Conservation (phyloP, 345 rosid species). For the Cardamine chenopodiifolia region DNA sequence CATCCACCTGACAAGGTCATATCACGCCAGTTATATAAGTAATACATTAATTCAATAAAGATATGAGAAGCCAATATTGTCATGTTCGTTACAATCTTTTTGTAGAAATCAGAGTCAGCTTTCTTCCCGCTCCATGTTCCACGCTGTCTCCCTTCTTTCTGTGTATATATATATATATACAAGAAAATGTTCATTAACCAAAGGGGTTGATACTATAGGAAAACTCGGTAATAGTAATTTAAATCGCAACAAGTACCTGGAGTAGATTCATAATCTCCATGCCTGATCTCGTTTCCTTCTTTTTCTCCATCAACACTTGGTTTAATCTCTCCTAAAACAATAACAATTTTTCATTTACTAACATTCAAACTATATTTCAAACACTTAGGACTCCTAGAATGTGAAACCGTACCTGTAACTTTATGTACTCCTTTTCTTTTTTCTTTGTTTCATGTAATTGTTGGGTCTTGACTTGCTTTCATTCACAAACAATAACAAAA, state of each 20-base stretch:
- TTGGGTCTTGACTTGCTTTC: conserved; percentile 95
- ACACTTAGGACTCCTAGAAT: neutral
- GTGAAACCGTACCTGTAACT: conserved; percentile 69
- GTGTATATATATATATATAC: conserved; percentile 33
- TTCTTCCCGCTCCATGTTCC: conserved; percentile 99
- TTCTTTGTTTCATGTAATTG: conserved; percentile 98
- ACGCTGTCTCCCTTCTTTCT: conserved; percentile 99
- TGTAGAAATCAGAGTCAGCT: conserved; percentile 88
- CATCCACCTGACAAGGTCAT: conserved; percentile 72
- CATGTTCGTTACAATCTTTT: conserved; percentile 70
- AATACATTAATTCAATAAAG: neutral
- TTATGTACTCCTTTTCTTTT: conserved; percentile 93
- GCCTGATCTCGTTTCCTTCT: conserved; percentile 96
- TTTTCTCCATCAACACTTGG: conserved; percentile 98
- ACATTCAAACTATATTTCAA: neutral
- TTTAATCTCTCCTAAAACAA: conserved; percentile 80
- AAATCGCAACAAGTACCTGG: conserved; percentile 58
- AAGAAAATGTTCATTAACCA: conserved; percentile 9
- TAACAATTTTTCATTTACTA: neutral
- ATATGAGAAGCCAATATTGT: conserved; percentile 19
- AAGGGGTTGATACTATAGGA: neutral
- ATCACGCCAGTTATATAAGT: neutral
- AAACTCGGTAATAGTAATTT: conserved; percentile 4
- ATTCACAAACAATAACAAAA: conserved; percentile 30
- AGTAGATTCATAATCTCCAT: conserved; percentile 99